These are phyloP conservation scores for Hypsizygus marmoreus DNA, from an alignment of 768 basidiomycete species.

Conservation along the genomic window DNA sequence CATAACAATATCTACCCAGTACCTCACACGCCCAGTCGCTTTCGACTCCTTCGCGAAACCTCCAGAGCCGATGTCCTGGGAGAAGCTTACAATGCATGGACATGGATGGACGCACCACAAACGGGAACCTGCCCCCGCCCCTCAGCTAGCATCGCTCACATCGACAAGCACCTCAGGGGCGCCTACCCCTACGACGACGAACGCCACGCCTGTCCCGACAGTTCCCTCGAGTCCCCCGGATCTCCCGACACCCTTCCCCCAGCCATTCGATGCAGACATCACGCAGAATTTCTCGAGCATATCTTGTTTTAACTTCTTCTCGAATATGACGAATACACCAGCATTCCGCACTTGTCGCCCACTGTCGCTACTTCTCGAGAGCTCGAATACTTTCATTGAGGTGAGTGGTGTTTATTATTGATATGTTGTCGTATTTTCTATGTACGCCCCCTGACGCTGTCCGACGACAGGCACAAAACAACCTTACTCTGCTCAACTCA, in stretches of 20 bases:
- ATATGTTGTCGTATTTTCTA: neutral
- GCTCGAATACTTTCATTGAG: conserved; percentile 53
- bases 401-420: conserved; percentile 37
- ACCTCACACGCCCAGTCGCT: conserved; percentile 46
- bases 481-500: conserved; percentile 62
- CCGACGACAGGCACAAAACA: conserved; percentile 56
- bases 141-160: conserved; percentile 12
- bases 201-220: conserved; percentile 40
- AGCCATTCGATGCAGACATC: conserved; percentile 67
- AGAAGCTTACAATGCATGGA: conserved; percentile 26
- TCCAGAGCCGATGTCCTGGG: conserved; percentile 28
- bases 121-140: conserved; percentile 35
- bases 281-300: conserved; percentile 65
- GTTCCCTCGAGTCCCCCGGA: conserved; percentile 51
- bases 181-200: conserved; percentile 17
- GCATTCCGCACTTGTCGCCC: conserved; percentile 77
- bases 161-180: conserved; percentile 19
- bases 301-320: conserved; percentile 70
- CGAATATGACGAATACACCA: conserved; percentile 65
- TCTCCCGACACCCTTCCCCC: conserved; percentile 78
- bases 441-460: too few relatives aligned
- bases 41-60: conserved; percentile 41
- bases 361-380: conserved; percentile 64
- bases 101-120: conserved; percentile 44
- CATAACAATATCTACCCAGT: conserved; percentile 55